Percentiles rank a stretch among this genome's conserved stretches.
These are phyloP conservation scores for Aspergillus sclerotioniger DNA, from an alignment of 495 filamentous ascomycete species.

Conservation along the genomic window DNA sequence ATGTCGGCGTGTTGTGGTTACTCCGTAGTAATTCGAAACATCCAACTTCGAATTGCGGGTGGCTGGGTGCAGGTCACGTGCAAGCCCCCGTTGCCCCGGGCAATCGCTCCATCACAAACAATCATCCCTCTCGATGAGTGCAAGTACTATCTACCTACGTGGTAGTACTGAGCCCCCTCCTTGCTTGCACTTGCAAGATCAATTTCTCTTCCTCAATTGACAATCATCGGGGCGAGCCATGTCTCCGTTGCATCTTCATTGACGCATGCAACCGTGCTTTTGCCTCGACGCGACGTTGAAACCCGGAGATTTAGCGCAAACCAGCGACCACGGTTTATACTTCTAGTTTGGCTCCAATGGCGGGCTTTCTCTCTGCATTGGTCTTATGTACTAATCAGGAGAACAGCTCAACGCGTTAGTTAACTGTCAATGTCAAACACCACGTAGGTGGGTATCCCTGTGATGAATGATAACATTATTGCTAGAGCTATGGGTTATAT, in stretches of 20 bases:
- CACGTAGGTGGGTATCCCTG: no score
- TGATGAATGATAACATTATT: no score
- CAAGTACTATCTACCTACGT: no score
- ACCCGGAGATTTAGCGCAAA: not conserved
- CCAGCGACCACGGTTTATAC: not conserved
- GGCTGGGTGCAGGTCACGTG: slow-evolving; percentile 26
- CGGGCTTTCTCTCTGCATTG: no score
- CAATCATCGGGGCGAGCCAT: not conserved
- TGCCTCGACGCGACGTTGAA: not conserved
- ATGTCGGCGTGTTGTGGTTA: slow-evolving; percentile 16
- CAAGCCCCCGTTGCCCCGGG: slow-evolving; percentile 19
- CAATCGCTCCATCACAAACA: slow-evolving; percentile 19
- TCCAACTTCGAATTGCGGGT: slow-evolving; percentile 17
- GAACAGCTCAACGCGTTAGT: no score
- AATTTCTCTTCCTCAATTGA: not conserved
- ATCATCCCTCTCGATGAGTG: not conserved
- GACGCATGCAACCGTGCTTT: not conserved
- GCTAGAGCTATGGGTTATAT: no score
- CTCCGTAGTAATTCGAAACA: slow-evolving; percentile 13
- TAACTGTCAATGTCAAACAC: no score
- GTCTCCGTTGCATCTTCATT: not conserved
- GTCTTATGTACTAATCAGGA: no score
- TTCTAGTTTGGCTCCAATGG: not conserved
- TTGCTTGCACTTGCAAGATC: not conserved
- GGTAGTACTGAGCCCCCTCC: not conserved